Evolutionary conservation across 768 basidiomycete genomes (phyloP).

Genomic region (Tulasnella sp.): DNA sequence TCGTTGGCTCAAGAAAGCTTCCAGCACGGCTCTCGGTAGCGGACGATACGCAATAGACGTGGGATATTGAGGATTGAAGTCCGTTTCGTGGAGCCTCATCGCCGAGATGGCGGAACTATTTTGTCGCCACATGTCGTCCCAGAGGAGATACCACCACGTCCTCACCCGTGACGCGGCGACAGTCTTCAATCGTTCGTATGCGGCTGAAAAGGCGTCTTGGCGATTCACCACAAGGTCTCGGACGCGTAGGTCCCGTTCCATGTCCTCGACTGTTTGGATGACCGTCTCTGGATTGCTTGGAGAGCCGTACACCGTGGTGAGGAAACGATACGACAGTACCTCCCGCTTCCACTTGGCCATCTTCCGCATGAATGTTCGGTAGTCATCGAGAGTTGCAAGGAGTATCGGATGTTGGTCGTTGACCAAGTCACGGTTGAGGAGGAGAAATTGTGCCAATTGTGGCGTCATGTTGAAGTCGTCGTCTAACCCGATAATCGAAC

Average conservation of each 20-base stretch:
- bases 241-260: slow-evolving; percentile 46
- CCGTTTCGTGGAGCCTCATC: slow-evolving; percentile 36
- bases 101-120: slow-evolving; percentile 46
- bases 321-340: slow-evolving; percentile 50
- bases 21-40: slow-evolving; percentile 48
- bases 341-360: slow-evolving; percentile 41
- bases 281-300: slow-evolving; percentile 37
- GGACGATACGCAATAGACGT: slow-evolving; percentile 63
- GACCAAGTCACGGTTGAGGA: slow-evolving; percentile 43
- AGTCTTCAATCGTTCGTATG: slow-evolving; percentile 41
- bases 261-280: slow-evolving; percentile 33
- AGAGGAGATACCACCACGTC: slow-evolving; percentile 72
- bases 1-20: slow-evolving; percentile 49
- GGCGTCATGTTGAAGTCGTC: slow-evolving; percentile 54
- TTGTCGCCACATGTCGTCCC: slow-evolving; percentile 68
- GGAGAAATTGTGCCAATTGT: slow-evolving; percentile 48
- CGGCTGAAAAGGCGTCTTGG: slow-evolving; percentile 35
- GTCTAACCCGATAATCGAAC: slow-evolving; percentile 46
- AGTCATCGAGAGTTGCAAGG: slow-evolving; percentile 37
- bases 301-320: slow-evolving; percentile 46
- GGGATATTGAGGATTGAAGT: slow-evolving; percentile 62
- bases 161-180: slow-evolving; percentile 39
- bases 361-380: slow-evolving; percentile 38
- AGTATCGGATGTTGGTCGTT: slow-evolving; percentile 32
- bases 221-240: slow-evolving; percentile 37